Base-by-base conservation (phyloP, 768 basidiomycete genomes). In the Solioccasus polychromus region DNA sequence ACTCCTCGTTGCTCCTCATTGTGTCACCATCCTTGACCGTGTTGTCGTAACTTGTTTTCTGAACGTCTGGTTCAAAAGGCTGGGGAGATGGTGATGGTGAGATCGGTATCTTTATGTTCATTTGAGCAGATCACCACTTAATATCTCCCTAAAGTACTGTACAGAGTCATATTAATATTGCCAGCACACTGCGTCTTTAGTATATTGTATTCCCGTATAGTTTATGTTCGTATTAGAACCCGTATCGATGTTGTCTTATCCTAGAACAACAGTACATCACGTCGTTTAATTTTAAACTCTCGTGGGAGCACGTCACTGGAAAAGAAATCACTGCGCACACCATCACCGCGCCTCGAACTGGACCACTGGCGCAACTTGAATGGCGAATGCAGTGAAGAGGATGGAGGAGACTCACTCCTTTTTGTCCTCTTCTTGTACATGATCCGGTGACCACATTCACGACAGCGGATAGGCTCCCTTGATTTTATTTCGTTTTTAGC, bases 381-480 rank as follows among this genome's bases (percentile, higher is more conserved):
- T 31, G 34, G 22, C 19, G 26, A 41, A 10, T 18, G 12, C 26
- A 5, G 23, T 31, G 2, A 32, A 14, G 18, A n/a, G 17, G 15
- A 14, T 20, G 17, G 8, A 31, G 5, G 5, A 42, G 17, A 72
- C 92, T 63, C 58, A 97, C 95, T 94, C 75, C 92, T 76, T 61
- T 79, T 89, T 19, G 93, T 95, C 59, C 95, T 74, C 68, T 94
- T 96, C 71, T 98, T 98, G 71, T 96, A 97, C 91, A 98, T 93
- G 64, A 98, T 95, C 42, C 95, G 83, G 68, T 97, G 95, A 3
- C 95, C 95, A 60, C 95, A 98, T 62, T 97, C 92, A 55, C 88
- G 78, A 70, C 95, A 98, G 45, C 95, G 85, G 53, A 97, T 94
- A 34, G 92, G 91, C 64, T 98, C 95, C 48, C 91, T 75, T 8